Percentiles rank a stretch among this genome's conserved stretches.
Evolutionary conservation across 176 grass and related monocot genomes (phyloP).

Genomic region (Oryza meyeriana): DNA sequence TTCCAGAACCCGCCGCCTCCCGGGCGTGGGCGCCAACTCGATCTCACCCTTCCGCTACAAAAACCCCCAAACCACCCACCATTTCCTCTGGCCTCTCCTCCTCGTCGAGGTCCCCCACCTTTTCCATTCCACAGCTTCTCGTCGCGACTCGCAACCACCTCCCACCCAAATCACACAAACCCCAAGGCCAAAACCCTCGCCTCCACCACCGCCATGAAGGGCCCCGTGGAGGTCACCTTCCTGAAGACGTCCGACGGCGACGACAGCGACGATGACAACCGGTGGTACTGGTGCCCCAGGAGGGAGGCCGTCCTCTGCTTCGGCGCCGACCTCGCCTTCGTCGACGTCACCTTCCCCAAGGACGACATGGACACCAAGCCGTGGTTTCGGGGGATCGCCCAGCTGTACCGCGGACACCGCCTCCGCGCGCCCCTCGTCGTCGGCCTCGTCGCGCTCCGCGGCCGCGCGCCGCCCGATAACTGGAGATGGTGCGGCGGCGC

Average conservation of each 20-base stretch:
- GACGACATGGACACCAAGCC: background rate
- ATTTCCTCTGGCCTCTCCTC: background rate
- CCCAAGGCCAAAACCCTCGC: background rate
- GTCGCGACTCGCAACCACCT: background rate
- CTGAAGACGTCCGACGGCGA: background rate
- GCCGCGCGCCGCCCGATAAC: background rate
- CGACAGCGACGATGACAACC: background rate
- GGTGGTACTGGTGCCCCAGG: background rate
- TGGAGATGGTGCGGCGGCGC: too few relatives aligned
- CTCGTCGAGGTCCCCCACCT: background rate
- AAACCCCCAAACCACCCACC: background rate
- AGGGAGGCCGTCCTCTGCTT: background rate
- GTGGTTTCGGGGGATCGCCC: background rate
- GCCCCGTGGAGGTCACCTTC: background rate
- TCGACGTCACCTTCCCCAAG: background rate
- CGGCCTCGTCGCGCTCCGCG: constrained; percentile 21
- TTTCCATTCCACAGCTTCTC: background rate
- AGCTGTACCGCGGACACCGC: background rate
- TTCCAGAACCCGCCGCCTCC: too few relatives aligned
- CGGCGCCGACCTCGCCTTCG: background rate
- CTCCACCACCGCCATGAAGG: background rate
- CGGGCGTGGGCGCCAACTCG: too few relatives aligned
- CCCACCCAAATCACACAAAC: background rate
- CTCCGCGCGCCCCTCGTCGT: constrained; percentile 18
- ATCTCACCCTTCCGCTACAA: background rate